These are phyloP conservation scores for Naganishia cerealis DNA, from an alignment of 1,284 basidiomycete genomes.

Conservation along the genomic window DNA sequence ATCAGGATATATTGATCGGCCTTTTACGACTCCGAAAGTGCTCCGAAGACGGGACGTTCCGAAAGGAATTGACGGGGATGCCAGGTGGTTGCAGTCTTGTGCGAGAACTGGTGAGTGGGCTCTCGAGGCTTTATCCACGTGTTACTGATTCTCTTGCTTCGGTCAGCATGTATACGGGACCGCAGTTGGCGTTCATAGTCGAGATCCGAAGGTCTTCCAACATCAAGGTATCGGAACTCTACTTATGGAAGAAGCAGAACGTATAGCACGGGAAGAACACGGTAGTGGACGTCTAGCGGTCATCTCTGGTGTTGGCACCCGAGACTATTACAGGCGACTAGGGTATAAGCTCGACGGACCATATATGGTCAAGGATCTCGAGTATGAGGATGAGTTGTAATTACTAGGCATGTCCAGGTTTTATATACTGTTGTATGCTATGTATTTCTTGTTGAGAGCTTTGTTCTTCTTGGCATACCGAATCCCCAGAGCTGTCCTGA, in stretches of 20 bases:
- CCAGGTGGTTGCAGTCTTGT: conserved; percentile 87
- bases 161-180: conserved; percentile 90
- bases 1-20: conserved; percentile 92
- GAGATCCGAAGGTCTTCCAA: conserved; percentile 97
- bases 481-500: not conserved
- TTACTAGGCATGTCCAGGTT: not conserved
- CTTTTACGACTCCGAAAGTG: conserved; percentile 90
- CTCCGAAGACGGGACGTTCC: conserved; percentile 91
- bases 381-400: conserved; percentile 38
- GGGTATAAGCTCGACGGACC: conserved; percentile 94
- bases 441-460: not conserved
- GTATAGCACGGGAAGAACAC: conserved; percentile 97
- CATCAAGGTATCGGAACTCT: conserved; percentile 97
- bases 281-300: conserved; percentile 82
- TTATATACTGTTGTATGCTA: not conserved
- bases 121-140: no score
- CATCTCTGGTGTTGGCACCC: conserved; percentile 93
- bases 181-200: conserved; percentile 91
- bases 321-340: conserved; percentile 88
- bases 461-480: not conserved
- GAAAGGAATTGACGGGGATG: conserved; percentile 81
- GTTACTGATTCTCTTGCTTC: not conserved
- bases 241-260: conserved; percentile 98
- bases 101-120: conserved; percentile 66
- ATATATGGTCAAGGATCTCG: conserved; percentile 82